Evolutionary conservation across 2,329 filamentous ascomycete genomes (phyloP), one percentile per base, ranked within the genome.

Genomic region (Venturia asperata): DNA sequence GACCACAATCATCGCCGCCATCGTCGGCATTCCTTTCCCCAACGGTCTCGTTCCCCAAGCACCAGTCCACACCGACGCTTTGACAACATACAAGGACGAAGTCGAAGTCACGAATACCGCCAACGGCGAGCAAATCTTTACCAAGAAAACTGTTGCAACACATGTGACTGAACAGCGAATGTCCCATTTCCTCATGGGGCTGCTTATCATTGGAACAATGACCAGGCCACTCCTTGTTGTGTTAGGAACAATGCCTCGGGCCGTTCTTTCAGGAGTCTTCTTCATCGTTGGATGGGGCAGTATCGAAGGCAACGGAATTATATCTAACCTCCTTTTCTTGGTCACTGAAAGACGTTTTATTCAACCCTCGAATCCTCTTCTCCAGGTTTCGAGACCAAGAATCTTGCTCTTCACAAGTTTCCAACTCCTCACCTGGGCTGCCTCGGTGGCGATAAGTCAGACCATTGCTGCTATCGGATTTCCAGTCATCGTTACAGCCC

Each of bases 11-110:
- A 76, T 85, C 24, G 77, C 79, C 1, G 82, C 81, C 0, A 77
- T 85, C n/a, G 75, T 85, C 13, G 82, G 82, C 2, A 77, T 85
- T 7, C 83, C 83, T 0, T 77, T 85, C 45, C 83, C 83, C 2
- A 85, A 85, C 66, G 83, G 83, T 5, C 76, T 85, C 0, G 82
- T 84, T n/a, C 82, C 83, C 0, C 82, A 85, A 75, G 83, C 83
- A 6, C 83, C 83, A 0, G 82, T 85, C 21, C 83, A 85, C 70
- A 86, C 83, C 2, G 82, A 82, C 68, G 80, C 79, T 0, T 75
- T 84, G 17, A 77, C 75, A 67, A 69, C 81, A 65, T 76, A 74
- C 0, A 72, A 71, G 61, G 62, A 64, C 37, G 45, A 64, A 37
- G 45, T 49, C 30, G 76, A 76, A 19, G 66, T 47, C 41, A 63